A percentile compares a stretch with the other conserved stretches of the same genome.
Conservation (phyloP, 2,329 filamentous ascomycete genomes). For the Penicillium brasilianum region DNA sequence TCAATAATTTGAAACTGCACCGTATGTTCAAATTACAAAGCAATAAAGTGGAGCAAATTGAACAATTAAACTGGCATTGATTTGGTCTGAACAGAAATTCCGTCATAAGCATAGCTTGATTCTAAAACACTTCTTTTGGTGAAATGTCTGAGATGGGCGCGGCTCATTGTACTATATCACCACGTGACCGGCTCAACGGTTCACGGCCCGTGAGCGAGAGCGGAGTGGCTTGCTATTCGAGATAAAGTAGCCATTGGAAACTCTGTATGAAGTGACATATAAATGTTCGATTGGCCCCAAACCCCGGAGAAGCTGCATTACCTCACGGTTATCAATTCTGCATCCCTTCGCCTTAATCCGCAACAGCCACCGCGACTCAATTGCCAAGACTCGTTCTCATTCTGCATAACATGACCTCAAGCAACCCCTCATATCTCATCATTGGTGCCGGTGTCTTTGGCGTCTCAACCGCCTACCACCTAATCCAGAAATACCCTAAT, state of each 20-base stretch:
- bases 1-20: neutral
- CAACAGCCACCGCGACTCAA: neutral
- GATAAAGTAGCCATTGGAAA: neutral
- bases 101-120: neutral
- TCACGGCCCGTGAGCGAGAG: constrained; percentile 10
- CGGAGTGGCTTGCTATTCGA: neutral
- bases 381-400: neutral
- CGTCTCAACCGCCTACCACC: constrained; percentile 36
- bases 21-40: neutral
- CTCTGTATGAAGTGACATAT: constrained; percentile 12
- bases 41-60: neutral
- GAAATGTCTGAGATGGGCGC: neutral
- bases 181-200: constrained; percentile 29
- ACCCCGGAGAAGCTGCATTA: neutral
- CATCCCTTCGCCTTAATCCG: neutral
- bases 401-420: constrained; percentile 20
- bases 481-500: constrained; percentile 38
- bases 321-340: neutral
- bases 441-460: constrained; percentile 37
- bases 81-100: neutral
- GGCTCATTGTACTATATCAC: neutral
- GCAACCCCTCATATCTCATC: constrained; percentile 34
- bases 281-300: constrained; percentile 1
- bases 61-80: too few species aligned
- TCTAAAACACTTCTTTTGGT: neutral